Conservation (phyloP, 768 basidiomycete genomes). For the Phaeolepiota aurea region DNA sequence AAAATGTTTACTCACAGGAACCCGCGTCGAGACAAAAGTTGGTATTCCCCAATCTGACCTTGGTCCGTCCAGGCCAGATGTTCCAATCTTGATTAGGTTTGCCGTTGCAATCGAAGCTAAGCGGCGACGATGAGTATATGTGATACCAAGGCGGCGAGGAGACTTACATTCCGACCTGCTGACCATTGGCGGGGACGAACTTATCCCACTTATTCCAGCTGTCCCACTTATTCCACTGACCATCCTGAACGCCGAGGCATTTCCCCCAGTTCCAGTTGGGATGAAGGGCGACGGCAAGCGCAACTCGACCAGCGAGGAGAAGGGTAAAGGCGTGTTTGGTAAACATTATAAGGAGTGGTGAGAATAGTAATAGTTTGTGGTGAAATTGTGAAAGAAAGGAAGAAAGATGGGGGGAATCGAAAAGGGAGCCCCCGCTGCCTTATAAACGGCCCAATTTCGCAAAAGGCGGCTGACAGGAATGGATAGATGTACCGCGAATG, state of each 20-base stretch:
- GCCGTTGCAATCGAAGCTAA: conserved; percentile 20
- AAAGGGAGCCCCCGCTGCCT: no score
- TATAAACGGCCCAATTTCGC: no score
- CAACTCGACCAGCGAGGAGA: conserved; percentile 1
- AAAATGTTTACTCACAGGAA: conserved; percentile 13
- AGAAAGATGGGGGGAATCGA: no score
- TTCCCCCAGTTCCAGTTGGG: conserved; percentile 12
- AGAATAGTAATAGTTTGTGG: no score
- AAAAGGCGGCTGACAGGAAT: no score
- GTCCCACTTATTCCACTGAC: no score
- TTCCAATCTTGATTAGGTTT: conserved; percentile 23
- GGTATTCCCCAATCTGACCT: conserved; percentile 15
- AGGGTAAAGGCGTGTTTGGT: neutral
- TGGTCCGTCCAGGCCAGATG: conserved; percentile 17
- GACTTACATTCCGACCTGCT: conserved; percentile 18
- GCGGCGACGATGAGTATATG: neutral
- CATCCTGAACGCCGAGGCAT: conserved; percentile 20
- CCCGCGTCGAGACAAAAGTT: conserved; percentile 27
- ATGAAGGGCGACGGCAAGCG: conserved; percentile 12
- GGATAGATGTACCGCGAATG: no score
- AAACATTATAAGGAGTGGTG: no score
- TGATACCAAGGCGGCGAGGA: neutral
- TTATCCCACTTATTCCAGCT: no score
- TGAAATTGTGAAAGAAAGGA: no score
- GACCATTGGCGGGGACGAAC: conserved; percentile 17